phyloP scores from a whole-genome alignment of 1,139 yeast species.

The Yamadazyma conglobata region DNA sequence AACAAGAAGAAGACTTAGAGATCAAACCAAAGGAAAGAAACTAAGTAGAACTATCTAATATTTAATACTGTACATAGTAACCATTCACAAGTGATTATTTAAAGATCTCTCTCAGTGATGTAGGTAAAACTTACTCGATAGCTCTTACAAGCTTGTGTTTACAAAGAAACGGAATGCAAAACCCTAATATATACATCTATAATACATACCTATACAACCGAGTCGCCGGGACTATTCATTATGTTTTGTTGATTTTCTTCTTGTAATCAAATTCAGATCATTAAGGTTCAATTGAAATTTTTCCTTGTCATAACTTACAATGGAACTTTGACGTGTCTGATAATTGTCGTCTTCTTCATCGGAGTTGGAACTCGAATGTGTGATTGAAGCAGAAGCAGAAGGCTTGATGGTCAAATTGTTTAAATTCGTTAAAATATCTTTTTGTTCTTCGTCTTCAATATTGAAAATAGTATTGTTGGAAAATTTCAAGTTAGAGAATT shows the following conservation, averaged over 20 bases:
- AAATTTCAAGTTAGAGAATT: conserved; percentile 13
- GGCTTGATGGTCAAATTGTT: conserved; percentile 13
- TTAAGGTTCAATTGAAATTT: conserved; percentile 44
- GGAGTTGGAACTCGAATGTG: conserved; percentile 18
- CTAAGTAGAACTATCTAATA: too few species aligned
- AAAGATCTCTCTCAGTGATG: too few species aligned
- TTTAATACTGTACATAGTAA: background rate
- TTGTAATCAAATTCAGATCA: conserved; percentile 39
- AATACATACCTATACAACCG: conserved; percentile 5
- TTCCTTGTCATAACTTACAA: conserved; percentile 37
- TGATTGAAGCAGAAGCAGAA: conserved; percentile 11
- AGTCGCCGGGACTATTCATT: too few species aligned
- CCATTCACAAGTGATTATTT: background rate
- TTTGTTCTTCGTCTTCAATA: conserved; percentile 17
- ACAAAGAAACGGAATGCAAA: too few species aligned
- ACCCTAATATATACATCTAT: conserved; percentile 5
- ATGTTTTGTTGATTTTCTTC: conserved; percentile 28
- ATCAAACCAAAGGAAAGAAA: conserved; percentile 40
- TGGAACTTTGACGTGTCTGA: conserved; percentile 44
- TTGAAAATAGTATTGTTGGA: conserved; percentile 36
- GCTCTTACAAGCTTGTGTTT: too few species aligned
- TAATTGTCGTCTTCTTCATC: conserved; percentile 21
- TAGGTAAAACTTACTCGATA: too few species aligned
- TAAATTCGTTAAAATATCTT: conserved; percentile 18
- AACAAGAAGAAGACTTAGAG: conserved; percentile 42